A percentile compares a stretch with the other conserved stretches of the same genome.
phyloP scores from a whole-genome alignment of 78 protist genomes.

The Dictyostelium firmibasis region DNA sequence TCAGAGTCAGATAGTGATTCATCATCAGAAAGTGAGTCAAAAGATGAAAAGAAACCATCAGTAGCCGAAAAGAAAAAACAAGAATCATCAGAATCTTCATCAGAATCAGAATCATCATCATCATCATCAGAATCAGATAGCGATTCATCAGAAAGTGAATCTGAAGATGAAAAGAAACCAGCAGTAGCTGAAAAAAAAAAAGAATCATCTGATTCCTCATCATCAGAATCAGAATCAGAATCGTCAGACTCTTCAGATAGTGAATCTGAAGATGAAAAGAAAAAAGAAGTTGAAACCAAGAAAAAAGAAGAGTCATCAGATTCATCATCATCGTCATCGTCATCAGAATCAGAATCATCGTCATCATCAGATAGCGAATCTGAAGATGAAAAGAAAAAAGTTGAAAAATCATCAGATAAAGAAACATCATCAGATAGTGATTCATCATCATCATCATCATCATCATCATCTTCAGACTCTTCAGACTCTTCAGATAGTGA shows the following conservation, averaged over 20 bases:
- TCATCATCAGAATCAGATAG: not conserved
- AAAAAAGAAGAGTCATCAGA: not conserved
- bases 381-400: not conserved
- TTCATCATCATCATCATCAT: not conserved
- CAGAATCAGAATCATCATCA: not conserved
- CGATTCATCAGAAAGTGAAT: not conserved
- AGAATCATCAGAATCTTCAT: not conserved
- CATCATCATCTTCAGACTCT: not conserved
- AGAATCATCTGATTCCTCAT: not conserved
- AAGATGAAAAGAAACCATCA: not conserved
- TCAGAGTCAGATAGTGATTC: not conserved
- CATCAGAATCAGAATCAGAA: not conserved
- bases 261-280: slow-evolving; percentile 25
- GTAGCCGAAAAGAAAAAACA: not conserved
- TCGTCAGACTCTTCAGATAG: not conserved
- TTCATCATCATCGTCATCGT: not conserved
- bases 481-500: slow-evolving; percentile 10
- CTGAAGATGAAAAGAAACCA: not conserved
- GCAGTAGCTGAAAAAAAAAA: not conserved
- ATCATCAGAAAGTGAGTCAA: not conserved
- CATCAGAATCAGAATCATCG: not conserved
- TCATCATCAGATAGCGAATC: not conserved
- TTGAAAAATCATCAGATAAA: not conserved
- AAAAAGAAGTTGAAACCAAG: not conserved
- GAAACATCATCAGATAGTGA: not conserved